phyloP scores from a whole-genome alignment of 1,284 basidiomycete genomes.

The Sporisorium scitamineum region DNA sequence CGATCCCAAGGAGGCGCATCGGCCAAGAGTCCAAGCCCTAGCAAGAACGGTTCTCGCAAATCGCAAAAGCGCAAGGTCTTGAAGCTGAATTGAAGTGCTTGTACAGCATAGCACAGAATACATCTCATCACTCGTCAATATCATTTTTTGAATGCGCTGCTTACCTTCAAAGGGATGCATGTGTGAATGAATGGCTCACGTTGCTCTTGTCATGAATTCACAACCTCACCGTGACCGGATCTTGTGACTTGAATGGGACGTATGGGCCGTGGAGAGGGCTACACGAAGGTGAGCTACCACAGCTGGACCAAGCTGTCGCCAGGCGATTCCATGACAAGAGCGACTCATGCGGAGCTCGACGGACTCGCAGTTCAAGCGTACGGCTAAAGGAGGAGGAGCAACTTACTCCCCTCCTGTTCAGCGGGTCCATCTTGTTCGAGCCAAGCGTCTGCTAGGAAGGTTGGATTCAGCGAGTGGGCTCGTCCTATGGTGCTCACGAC shows the following conservation, averaged over 20 bases:
- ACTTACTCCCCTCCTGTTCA: not conserved
- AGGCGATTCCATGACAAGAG: not conserved
- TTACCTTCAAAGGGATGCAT: not conserved
- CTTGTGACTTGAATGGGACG: not conserved
- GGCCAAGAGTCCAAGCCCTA: constrained; percentile 19
- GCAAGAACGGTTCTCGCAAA: constrained; percentile 31
- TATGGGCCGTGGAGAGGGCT: too few species aligned
- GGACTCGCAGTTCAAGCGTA: not conserved
- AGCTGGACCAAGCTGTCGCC: too few species aligned
- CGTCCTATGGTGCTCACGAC: not conserved
- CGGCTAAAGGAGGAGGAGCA: not conserved
- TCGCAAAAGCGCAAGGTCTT: constrained; percentile 34
- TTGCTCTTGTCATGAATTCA: not conserved
- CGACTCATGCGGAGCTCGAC: not conserved
- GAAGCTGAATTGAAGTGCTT: constrained; percentile 28
- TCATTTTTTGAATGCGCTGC: not conserved
- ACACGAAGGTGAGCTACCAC: too few species aligned
- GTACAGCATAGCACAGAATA: not conserved
- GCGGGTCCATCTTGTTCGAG: not conserved
- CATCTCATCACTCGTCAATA: constrained; percentile 1
- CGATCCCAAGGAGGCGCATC: constrained; percentile 21
- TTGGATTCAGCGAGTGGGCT: not conserved
- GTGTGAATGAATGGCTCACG: not conserved
- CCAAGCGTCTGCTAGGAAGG: not conserved
- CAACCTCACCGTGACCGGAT: not conserved